Evolutionary conservation across 495 filamentous ascomycete species (phyloP).

Genomic region (Tuber microsphaerosporum): DNA sequence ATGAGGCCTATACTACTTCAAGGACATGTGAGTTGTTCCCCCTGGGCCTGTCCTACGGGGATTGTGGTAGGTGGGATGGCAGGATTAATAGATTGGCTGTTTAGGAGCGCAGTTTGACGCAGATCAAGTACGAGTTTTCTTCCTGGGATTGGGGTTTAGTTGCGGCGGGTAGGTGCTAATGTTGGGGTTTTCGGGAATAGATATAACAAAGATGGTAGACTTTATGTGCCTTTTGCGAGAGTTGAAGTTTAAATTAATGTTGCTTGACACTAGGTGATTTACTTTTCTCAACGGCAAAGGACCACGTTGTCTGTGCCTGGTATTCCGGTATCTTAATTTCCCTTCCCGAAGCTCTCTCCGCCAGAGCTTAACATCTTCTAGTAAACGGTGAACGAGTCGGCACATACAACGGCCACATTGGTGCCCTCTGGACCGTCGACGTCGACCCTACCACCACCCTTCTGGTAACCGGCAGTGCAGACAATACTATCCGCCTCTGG

Average conservation of each 20-base stretch:
- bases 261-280: conserved; percentile 60
- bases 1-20: conserved; percentile 95
- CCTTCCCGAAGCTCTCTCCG: neutral
- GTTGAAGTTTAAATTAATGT: conserved; percentile 14
- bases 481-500: conserved; percentile 97
- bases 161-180: conserved; percentile 6
- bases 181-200: conserved; percentile 43
- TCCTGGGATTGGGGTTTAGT: neutral
- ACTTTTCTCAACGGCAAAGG: conserved; percentile 93
- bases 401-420: conserved; percentile 93
- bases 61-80: neutral
- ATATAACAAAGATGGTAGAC: conserved; percentile 69
- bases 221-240: neutral
- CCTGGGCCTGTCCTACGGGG: neutral
- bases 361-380: neutral
- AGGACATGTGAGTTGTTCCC: conserved; percentile 64
- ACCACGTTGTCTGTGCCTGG: conserved; percentile 94
- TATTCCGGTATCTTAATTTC: conserved; percentile 49
- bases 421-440: conserved; percentile 97
- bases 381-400: conserved; percentile 92
- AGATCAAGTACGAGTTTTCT: conserved; percentile 68
- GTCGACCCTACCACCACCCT: conserved; percentile 90
- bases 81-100: neutral
- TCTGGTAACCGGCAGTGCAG: conserved; percentile 88
- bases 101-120: conserved; percentile 90